Conservation (phyloP, 768 basidiomycete species). For the Termitomyces sp. region DNA sequence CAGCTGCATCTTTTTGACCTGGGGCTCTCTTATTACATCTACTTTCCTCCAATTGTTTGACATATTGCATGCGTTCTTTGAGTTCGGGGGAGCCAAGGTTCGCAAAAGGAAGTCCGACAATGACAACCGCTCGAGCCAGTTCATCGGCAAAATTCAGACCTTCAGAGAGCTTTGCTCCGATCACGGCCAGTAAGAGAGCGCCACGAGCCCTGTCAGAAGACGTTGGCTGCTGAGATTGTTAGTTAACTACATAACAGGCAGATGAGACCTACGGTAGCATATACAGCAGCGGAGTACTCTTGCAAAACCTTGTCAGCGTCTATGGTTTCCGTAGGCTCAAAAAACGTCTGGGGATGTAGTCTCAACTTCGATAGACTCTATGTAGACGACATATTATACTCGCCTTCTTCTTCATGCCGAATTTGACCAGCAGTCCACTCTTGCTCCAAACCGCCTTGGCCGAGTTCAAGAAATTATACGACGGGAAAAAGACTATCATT, state of each 20-base stretch:
- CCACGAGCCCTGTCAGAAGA: constrained; percentile 41
- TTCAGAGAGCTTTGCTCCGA: constrained; percentile 97
- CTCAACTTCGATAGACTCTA: neutral
- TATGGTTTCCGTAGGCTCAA: constrained; percentile 71
- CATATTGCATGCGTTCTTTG: constrained; percentile 87
- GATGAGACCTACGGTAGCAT: constrained; percentile 8
- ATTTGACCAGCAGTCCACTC: constrained; percentile 54
- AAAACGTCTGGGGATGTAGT: constrained; percentile 61
- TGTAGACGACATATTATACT: constrained; percentile 3
- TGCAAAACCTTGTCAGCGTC: constrained; percentile 73
- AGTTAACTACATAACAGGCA: neutral
- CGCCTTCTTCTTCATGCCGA: constrained; percentile 73
- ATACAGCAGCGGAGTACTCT: constrained; percentile 58
- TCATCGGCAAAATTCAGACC: constrained; percentile 77
- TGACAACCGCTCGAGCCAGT: constrained; percentile 79
- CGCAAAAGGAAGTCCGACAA: constrained; percentile 90
- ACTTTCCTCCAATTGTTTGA: constrained; percentile 53
- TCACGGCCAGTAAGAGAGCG: constrained; percentile 87
- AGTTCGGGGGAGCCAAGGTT: constrained; percentile 90
- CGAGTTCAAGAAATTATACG: constrained; percentile 74
- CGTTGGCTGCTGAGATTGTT: constrained; percentile 2
- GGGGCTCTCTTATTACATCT: constrained; percentile 23
- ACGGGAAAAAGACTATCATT: constrained; percentile 92
- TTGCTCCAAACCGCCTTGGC: constrained; percentile 64
- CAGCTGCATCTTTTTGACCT: constrained; percentile 59